Base-by-base conservation (phyloP, 768 basidiomycete genomes). In the Mrakia gelida region DNA sequence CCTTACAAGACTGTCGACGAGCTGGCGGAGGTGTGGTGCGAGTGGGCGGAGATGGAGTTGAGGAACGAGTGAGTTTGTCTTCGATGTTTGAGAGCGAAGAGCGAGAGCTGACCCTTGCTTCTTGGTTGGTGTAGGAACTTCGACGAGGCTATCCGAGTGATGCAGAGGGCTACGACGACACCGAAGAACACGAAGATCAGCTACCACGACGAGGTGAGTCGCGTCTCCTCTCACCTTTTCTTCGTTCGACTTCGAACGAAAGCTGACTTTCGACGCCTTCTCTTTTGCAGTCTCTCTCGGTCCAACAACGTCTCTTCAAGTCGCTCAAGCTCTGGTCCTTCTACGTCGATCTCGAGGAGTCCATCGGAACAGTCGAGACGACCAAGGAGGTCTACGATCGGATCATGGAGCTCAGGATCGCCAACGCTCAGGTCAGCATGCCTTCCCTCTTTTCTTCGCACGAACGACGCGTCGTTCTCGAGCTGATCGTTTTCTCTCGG, bases 311-410 rank as follows among this genome's bases (percentile, higher is more conserved):
- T 32, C 86, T 99, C 65, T 98, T 99, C 89, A 99, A 99, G 83
- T 97, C 95, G 0, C 86, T 99, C 77, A 99, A 99, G 84, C 88
- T 99, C 0, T 99, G 97, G 97, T 97, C 95, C 0, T 98, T 97
- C 87, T 98, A 96, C 83, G 92, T 96, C 81, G 97, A 99, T 82
- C 88, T 98, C 26, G 95, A 98, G 84, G 97, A 99, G 84, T 95
- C 95, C 0, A 93, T 98, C 81, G 95, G 96, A 0, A 91, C 94
- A 0, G 92, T 97, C 26, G 94, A 96, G 77, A 92, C 91, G 0
- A 88, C 96, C 1, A 98, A 98, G 84, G 88, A 88, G 0, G 93
- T 95, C 2, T 98, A 98, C 82, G 95, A 99, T 86, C 94, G 93
- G 85, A 97, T 99, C 75, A 86, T 98, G 81, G 95, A 98, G 80